Conservation (phyloP, 129 eudicot genomes). For the Tagetes patula region DNA sequence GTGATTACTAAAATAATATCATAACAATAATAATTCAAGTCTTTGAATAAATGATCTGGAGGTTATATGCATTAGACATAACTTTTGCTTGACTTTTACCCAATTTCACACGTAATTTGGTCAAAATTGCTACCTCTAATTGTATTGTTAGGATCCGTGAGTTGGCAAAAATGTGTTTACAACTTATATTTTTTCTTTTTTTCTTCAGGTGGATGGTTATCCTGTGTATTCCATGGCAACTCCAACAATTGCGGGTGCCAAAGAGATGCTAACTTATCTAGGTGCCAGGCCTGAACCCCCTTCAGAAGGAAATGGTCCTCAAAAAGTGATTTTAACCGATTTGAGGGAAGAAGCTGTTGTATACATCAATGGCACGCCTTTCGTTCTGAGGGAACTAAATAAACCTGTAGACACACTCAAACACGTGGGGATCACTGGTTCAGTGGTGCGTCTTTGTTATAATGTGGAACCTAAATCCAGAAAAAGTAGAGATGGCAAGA, state of each 20-base stretch:
- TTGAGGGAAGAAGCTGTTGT: constrained; percentile 95
- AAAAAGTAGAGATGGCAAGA: neutral
- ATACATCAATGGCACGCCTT: constrained; percentile 86
- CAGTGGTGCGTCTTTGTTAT: constrained; percentile 43
- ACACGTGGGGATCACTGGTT: constrained; percentile 90
- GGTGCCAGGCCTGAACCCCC: constrained; percentile 45
- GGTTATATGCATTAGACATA: constrained; percentile 5
- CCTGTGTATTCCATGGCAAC: constrained; percentile 99
- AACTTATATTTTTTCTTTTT: neutral
- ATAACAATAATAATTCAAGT: neutral
- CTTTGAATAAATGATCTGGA: constrained; percentile 3
- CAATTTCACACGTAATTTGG: constrained; percentile 11
- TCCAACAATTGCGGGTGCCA: constrained; percentile 88
- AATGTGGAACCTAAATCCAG: neutral
- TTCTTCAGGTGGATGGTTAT: constrained; percentile 74
- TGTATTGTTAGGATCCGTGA: neutral
- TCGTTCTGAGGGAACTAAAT: constrained; percentile 90
- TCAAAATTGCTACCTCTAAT: neutral
- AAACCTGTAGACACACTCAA: constrained; percentile 96
- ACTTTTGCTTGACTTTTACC: neutral
- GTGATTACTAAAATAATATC: neutral
- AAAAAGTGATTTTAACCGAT: constrained; percentile 73
- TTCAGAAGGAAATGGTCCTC: constrained; percentile 39
- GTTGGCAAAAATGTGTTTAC: constrained; percentile 9
- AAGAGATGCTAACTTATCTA: constrained; percentile 78